Evolutionary conservation across 2,329 filamentous ascomycete species (phyloP).

Genomic region (Gyromitra esculenta): DNA sequence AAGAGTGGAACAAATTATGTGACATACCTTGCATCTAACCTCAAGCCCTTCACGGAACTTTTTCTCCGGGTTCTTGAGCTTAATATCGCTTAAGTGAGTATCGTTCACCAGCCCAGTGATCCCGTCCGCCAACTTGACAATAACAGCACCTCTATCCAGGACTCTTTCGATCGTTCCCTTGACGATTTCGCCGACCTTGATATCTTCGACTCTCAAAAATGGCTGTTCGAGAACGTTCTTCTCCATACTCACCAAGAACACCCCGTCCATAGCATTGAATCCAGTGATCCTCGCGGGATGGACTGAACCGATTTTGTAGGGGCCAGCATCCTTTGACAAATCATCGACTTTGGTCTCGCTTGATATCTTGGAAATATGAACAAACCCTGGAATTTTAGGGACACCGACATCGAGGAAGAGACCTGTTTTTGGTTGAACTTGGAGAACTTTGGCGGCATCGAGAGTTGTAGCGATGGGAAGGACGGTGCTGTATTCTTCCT

Average conservation of each 20-base stretch:
- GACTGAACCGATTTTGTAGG: constrained; percentile 78
- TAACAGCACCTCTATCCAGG: constrained; percentile 78
- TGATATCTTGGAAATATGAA: constrained; percentile 91
- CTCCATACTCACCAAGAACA: constrained; percentile 87
- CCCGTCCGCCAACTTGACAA: constrained; percentile 84
- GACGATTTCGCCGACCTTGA: constrained; percentile 81
- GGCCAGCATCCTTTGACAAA: constrained; percentile 78
- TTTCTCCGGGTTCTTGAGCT: constrained; percentile 90
- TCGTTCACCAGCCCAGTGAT: constrained; percentile 90
- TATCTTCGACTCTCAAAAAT: constrained; percentile 90
- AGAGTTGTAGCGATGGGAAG: constrained; percentile 79
- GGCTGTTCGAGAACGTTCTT: constrained; percentile 83
- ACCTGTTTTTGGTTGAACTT: constrained; percentile 81
- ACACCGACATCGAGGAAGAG: constrained; percentile 79
- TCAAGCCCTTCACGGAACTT: constrained; percentile 89
- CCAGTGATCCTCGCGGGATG: constrained; percentile 85
- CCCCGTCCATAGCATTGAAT: constrained; percentile 85
- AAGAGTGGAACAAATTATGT: neutral
- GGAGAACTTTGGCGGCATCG: constrained; percentile 79
- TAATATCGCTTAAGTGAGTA: constrained; percentile 86
- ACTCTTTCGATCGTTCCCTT: constrained; percentile 87
- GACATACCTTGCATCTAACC: constrained; percentile 75
- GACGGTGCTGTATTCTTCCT: constrained; percentile 62
- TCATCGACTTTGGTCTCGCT: constrained; percentile 84
- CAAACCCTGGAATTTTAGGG: constrained; percentile 79